Percentiles rank a stretch among this genome's conserved stretches.
These are phyloP conservation scores for Gyrodon lividus DNA, from an alignment of 768 basidiomycete genomes.

Conservation along the genomic window DNA sequence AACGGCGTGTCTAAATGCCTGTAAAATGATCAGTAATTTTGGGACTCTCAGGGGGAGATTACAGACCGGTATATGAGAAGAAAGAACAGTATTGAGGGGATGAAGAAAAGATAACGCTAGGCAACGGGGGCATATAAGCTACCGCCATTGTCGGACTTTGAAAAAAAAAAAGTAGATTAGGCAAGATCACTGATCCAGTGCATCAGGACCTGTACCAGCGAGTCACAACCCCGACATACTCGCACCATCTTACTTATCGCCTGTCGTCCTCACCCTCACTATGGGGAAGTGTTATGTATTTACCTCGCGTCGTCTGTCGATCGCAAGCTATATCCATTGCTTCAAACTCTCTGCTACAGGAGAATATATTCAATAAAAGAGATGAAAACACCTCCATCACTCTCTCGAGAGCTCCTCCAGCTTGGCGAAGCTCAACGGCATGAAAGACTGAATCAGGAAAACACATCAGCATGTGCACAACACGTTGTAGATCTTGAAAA, in stretches of 20 bases:
- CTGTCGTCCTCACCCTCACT: conserved; percentile 1
- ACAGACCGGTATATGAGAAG: conserved; percentile 36
- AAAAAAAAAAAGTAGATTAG: conserved; percentile 29
- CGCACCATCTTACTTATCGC: too few relatives aligned
- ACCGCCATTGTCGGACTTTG: conserved; percentile 28
- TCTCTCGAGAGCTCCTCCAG: conserved; percentile 41
- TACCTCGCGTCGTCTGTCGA: conserved; percentile 6
- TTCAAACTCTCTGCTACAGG: conserved; percentile 18
- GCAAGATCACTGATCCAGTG: not conserved
- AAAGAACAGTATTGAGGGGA: conserved; percentile 31
- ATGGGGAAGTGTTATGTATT: conserved; percentile 12
- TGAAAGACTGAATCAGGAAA: conserved; percentile 40
- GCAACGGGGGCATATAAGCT: conserved; percentile 16
- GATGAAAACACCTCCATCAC: conserved; percentile 19
- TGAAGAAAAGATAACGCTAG: conserved; percentile 18
- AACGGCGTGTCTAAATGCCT: conserved; percentile 42
- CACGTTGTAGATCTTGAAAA: conserved; percentile 23
- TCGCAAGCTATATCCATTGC: conserved; percentile 5
- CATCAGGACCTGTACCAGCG: too few relatives aligned
- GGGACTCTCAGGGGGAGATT: not conserved
- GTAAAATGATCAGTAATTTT: conserved; percentile 1
- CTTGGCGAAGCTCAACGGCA: conserved; percentile 47
- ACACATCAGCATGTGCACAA: conserved; percentile 26
- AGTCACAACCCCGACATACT: conserved; percentile 1
- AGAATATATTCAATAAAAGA: conserved; percentile 19